Evolutionary conservation across 2,329 filamentous ascomycete species (phyloP), one percentile per base, ranked within the genome.

Genomic region (Chaetomiaceae sp.): DNA sequence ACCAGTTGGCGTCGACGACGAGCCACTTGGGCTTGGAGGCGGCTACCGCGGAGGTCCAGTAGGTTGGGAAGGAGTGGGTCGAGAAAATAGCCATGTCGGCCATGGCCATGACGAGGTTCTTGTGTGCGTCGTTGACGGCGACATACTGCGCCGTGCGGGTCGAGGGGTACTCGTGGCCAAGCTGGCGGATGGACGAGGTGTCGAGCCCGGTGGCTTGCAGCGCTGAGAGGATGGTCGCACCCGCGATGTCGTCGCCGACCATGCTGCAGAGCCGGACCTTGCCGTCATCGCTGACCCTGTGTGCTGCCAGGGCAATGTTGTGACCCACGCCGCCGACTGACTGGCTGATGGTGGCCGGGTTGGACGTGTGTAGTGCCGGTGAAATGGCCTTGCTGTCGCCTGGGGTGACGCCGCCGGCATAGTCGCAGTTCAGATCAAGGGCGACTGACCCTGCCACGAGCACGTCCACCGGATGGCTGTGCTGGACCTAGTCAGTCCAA

Each of bases 71-170:
- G 0, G 75, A 74, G 56, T 79, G 72, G 15, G 71, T 66, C n/a
- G 83, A 79, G 44, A 96, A 81, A 62, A 96, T 92, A 51, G 78
- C 81, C 91, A 97, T 96, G 66, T 97, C 94, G 4, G 92, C 91
- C 89, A 96, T 95, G 42, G 91, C 92, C 58, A 96, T 71, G n/a
- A 91, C 79, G 2, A 99, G 81, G 59, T 91, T 87, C 68, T 91
- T 95, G 55, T 86, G 82, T 0, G 76, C 76, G 65, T 95, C 88
- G 67, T 97, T 99, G 59, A 97, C 76, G 15, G 92, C 88, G 3
- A 97, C 82, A 67, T 97, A 97, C 68, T 96, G 91, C 0, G 91
- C 90, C 2, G 92, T 97, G 52, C 88, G 80, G 29, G 78, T 76
- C 3, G 75, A 75, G 20, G 69, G 72, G 55, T 74, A 73, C 39